A percentile compares a stretch with the other conserved stretches of the same genome.
phyloP scores from a whole-genome alignment of 768 basidiomycete species.

The Lactarius sp. region DNA sequence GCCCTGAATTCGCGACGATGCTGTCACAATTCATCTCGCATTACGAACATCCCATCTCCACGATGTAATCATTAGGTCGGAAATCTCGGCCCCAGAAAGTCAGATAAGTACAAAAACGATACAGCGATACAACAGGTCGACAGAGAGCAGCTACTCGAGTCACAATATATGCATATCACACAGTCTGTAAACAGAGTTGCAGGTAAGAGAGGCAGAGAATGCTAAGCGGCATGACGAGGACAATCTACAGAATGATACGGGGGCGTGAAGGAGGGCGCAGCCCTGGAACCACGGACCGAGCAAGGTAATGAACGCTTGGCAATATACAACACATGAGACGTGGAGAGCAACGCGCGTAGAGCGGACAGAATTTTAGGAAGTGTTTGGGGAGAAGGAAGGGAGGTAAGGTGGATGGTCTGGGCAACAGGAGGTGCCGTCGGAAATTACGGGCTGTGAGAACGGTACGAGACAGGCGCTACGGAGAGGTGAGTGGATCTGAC shows the following conservation, averaged over 20 bases:
- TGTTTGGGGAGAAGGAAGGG: background rate
- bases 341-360: background rate
- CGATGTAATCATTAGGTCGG: background rate
- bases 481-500: slow-evolving; percentile 9
- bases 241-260: slow-evolving; percentile 7
- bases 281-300: slow-evolving; percentile 1
- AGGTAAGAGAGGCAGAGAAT: background rate
- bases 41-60: background rate
- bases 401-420: background rate
- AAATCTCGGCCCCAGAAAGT: background rate
- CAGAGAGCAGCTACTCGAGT: slow-evolving; percentile 2
- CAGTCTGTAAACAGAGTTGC: slow-evolving; percentile 20
- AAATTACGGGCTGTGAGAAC: slow-evolving; percentile 17
- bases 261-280: background rate
- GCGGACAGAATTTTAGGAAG: background rate
- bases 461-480: slow-evolving; percentile 19
- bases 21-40: no score
- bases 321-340: slow-evolving; percentile 2
- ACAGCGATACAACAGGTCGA: slow-evolving; percentile 12
- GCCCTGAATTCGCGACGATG: no score
- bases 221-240: slow-evolving; percentile 5
- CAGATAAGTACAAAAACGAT: slow-evolving; percentile 11
- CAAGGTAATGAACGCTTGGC: background rate
- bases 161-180: slow-evolving; percentile 24
- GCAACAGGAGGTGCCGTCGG: background rate